phyloP scores from a whole-genome alignment of 768 basidiomycete genomes.

The Suillus spraguei region DNA sequence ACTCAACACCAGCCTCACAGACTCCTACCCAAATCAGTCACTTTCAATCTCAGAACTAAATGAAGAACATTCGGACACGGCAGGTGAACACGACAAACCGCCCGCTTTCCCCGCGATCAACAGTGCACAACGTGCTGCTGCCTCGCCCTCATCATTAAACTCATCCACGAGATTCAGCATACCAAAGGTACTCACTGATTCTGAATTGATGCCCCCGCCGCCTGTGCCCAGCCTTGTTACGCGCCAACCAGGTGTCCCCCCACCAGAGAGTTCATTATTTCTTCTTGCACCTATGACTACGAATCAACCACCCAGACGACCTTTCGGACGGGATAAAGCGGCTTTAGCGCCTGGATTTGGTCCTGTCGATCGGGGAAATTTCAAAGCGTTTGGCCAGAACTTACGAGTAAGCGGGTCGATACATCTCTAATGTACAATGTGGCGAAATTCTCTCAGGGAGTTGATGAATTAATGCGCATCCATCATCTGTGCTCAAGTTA shows the following conservation, averaged over 20 bases:
- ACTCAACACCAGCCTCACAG: no score
- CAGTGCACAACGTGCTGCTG: slow-evolving; percentile 67
- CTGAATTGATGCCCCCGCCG: slow-evolving; percentile 55
- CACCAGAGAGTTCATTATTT: slow-evolving; percentile 36
- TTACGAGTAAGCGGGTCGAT: slow-evolving; percentile 56
- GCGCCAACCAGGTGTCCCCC: slow-evolving; percentile 35
- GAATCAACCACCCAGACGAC: slow-evolving; percentile 55
- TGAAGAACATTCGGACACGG: slow-evolving; percentile 40
- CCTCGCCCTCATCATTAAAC: slow-evolving; percentile 20
- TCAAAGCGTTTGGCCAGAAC: slow-evolving; percentile 82
- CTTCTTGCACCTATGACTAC: slow-evolving; percentile 65
- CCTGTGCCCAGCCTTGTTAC: slow-evolving; percentile 43
- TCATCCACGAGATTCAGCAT: slow-evolving; percentile 11
- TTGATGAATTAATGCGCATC: slow-evolving; percentile 69
- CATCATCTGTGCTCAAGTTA: slow-evolving; percentile 73
- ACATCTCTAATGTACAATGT: background rate
- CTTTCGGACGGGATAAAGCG: slow-evolving; percentile 76
- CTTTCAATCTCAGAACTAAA: slow-evolving; percentile 23
- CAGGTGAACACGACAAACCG: slow-evolving; percentile 56
- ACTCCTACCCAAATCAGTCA: slow-evolving; percentile 5
- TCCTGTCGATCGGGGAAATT: slow-evolving; percentile 89
- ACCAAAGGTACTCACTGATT: slow-evolving; percentile 44
- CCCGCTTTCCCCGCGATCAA: slow-evolving; percentile 74
- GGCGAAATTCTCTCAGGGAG: slow-evolving; percentile 51
- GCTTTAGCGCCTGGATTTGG: slow-evolving; percentile 90